phyloP scores from a whole-genome alignment of 2,329 filamentous ascomycete genomes.

The Ilyonectria destructans region DNA sequence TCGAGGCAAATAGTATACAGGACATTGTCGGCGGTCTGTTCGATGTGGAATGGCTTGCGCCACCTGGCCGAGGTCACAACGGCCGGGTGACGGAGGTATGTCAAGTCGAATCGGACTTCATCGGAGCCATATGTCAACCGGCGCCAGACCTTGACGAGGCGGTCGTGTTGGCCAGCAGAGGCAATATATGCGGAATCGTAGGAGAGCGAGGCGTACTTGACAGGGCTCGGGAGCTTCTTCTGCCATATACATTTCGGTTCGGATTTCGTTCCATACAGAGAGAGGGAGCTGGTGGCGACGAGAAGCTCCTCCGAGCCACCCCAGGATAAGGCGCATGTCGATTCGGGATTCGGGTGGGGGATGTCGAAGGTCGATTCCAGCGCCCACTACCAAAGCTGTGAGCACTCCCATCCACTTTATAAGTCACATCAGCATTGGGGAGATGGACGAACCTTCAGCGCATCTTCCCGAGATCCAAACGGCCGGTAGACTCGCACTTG shows the following conservation, averaged over 20 bases:
- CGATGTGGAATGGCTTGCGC: conserved; percentile 83
- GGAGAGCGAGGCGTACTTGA: conserved; percentile 84
- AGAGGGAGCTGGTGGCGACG: conserved; percentile 79
- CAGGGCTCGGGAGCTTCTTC: conserved; percentile 80
- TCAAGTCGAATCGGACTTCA: conserved; percentile 90
- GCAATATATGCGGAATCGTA: conserved; percentile 92
- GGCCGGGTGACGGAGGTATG: conserved; percentile 88
- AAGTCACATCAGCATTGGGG: background rate
- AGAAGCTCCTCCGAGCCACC: conserved; percentile 89
- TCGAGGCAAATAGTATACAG: conserved; percentile 93
- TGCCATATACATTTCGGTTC: conserved; percentile 79
- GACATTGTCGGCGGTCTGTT: conserved; percentile 87
- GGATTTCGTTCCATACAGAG: conserved; percentile 74
- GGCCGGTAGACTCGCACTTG: conserved; percentile 86
- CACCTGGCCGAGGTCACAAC: conserved; percentile 89
- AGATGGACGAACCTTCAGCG: conserved; percentile 75
- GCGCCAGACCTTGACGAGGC: conserved; percentile 93
- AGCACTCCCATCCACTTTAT: conserved; percentile 36
- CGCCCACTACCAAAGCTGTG: conserved; percentile 67
- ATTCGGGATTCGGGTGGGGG: conserved; percentile 47
- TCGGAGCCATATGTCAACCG: conserved; percentile 87
- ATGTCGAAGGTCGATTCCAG: conserved; percentile 75
- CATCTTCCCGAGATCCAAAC: conserved; percentile 78
- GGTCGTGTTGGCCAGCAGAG: conserved; percentile 83
- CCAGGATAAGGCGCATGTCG: conserved; percentile 81